Conservation (phyloP, 2,329 filamentous ascomycete genomes). For the Cytospora mali region DNA sequence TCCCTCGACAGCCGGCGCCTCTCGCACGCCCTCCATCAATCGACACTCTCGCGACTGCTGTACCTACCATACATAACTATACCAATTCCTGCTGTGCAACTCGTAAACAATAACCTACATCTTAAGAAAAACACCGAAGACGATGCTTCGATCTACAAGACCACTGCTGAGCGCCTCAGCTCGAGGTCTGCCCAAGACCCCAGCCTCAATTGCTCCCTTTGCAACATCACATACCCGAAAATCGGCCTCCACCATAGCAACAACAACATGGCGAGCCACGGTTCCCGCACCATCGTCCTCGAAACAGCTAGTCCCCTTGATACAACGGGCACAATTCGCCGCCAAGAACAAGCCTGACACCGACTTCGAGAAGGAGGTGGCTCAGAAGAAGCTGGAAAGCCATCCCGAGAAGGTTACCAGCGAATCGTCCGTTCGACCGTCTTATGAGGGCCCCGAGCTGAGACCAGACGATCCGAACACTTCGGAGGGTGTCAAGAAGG, state of each 20-base stretch:
- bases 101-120: not conserved
- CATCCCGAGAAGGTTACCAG: slow-evolving; percentile 63
- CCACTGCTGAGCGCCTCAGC: slow-evolving; percentile 22
- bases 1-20: not conserved
- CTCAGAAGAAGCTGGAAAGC: slow-evolving; percentile 57
- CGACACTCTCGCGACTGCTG: not conserved
- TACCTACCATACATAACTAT: not conserved
- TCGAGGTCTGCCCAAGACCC: slow-evolving; percentile 12
- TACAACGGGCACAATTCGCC: slow-evolving; percentile 33
- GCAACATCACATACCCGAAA: slow-evolving; percentile 10
- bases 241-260: not conserved
- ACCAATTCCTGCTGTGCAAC: not conserved
- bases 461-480: slow-evolving; percentile 35
- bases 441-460: slow-evolving; percentile 43
- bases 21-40: not conserved
- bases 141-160: slow-evolving; percentile 28
- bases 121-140: not conserved
- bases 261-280: slow-evolving; percentile 9
- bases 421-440: slow-evolving; percentile 57
- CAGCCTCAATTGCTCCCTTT: slow-evolving; percentile 27
- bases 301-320: slow-evolving; percentile 26
- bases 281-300: slow-evolving; percentile 2
- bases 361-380: slow-evolving; percentile 58
- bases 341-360: slow-evolving; percentile 49
- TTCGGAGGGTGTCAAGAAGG: slow-evolving; percentile 44